A percentile compares a stretch with the other conserved stretches of the same genome.
phyloP scores from a whole-genome alignment of 129 eudicot species.

The Saposhnikovia divaricata region DNA sequence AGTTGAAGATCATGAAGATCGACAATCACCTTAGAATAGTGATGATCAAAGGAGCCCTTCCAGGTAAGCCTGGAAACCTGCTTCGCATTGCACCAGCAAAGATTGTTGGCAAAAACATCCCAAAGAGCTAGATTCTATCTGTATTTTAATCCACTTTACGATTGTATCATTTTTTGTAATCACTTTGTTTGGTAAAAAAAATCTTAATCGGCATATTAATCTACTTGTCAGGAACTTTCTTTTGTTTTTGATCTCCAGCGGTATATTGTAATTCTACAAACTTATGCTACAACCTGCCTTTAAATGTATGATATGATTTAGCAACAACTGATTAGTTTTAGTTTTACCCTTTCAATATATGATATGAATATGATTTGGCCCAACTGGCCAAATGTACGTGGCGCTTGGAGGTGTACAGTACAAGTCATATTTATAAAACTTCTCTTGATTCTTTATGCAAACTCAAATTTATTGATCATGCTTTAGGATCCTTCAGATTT shows the following conservation, averaged over 20 bases:
- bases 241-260: background rate
- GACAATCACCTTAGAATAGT: constrained; percentile 70
- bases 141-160: background rate
- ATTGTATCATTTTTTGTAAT: constrained; percentile 1
- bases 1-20: constrained; percentile 71
- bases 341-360: no score
- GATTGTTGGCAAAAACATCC: constrained; percentile 89
- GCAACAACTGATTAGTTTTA: no score
- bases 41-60: constrained; percentile 93
- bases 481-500: no score
- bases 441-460: no score
- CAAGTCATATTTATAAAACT: no score
- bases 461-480: no score
- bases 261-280: background rate
- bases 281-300: background rate
- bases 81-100: constrained; percentile 88
- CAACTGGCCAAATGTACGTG: no score
- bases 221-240: background rate
- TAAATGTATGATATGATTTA: no score
- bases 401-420: no score
- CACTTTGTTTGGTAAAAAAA: background rate
- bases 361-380: no score
- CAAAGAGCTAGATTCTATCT: constrained; percentile 45
- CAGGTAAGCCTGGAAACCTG: constrained; percentile 98
- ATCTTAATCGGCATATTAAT: background rate